Conservation (phyloP, 1,284 basidiomycete species). For the Mycena citricolor region DNA sequence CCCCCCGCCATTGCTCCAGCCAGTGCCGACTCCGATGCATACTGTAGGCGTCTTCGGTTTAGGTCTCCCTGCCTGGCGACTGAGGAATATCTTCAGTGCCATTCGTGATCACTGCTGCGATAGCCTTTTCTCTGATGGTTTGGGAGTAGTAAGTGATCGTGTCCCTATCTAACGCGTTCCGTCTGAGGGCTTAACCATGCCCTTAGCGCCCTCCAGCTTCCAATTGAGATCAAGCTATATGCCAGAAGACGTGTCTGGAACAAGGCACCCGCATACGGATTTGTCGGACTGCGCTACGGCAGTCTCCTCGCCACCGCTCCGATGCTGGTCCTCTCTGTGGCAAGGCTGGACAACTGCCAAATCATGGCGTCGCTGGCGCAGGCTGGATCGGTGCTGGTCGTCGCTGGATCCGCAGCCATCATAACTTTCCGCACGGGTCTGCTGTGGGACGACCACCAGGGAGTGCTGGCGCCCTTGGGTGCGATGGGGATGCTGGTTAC, state of each 20-base stretch:
- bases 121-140: conserved; percentile 7
- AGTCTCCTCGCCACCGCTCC: conserved; percentile 15
- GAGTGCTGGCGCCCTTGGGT: background rate
- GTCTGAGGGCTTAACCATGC: no score
- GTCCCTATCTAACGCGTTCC: background rate
- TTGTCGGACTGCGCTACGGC: conserved; percentile 14
- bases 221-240: no score
- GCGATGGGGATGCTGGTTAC: background rate
- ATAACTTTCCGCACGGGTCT: conserved; percentile 13
- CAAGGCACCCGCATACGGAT: no score
- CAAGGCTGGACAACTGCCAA: conserved; percentile 5
- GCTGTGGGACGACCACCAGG: conserved; percentile 9
- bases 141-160: conserved; percentile 15
- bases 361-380: conserved; percentile 10
- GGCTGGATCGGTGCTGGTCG: conserved; percentile 5
- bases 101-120: conserved; percentile 5
- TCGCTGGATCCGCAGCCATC: conserved; percentile 10
- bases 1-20: no score
- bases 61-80: no score
- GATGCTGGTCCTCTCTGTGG: conserved; percentile 4
- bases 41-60: no score
- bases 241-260: no score
- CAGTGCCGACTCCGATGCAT: no score
- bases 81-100: conserved; percentile 7
- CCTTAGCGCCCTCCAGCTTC: no score